Base-by-base conservation (phyloP, 2,329 filamentous ascomycete species). In the Grosmannia serpens region DNA sequence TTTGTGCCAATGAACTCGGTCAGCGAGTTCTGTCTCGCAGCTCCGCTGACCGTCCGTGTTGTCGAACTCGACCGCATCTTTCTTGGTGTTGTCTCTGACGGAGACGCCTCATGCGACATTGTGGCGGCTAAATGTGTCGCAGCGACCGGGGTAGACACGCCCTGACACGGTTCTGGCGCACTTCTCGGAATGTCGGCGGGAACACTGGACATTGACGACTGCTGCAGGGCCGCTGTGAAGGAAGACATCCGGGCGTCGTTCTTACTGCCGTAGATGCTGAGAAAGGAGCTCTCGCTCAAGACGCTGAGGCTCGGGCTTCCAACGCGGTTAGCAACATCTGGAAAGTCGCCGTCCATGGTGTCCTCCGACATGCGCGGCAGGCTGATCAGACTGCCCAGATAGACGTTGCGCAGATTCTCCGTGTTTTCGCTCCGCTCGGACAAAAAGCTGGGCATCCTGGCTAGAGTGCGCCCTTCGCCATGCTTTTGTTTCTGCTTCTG, bases 201-300 rank as follows among this genome's bases (percentile, higher is more conserved):
- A 4, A 47, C 27, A n/a, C 46, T 57, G 2, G 55, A 52, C 29
- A 20, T 17, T 2, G 26, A 31, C 15, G n/a, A 20, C 11, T 52
- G 41, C 13, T 72, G 70, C 17, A 31, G 3, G 1, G 52, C 20
- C 4, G 69, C 61, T 4, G 63, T 56, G 9, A 61, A 60, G 11
- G 64, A 63, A 13, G 64, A 64, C 31, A 63, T 65, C 11, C 68
- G 66, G 2, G 64, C 57, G 13, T 63, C 56, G 9, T 61, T 64
- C 61, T 75, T 77, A 27, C 74, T 69, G 3, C 83, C 84, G 58
- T 87, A 87, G 0, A 87, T 73, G 63, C 84, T 87, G 26, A 80
- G 64, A 64, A 87, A 86, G 0, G 84, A 87, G 66, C 83, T 86
- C 67, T 87, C 83, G 63, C 84, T 87, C 61, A 87, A 69, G 15